These are phyloP conservation scores for Didymella sp. DNA, from an alignment of 2,329 filamentous ascomycete genomes.

Conservation along the genomic window DNA sequence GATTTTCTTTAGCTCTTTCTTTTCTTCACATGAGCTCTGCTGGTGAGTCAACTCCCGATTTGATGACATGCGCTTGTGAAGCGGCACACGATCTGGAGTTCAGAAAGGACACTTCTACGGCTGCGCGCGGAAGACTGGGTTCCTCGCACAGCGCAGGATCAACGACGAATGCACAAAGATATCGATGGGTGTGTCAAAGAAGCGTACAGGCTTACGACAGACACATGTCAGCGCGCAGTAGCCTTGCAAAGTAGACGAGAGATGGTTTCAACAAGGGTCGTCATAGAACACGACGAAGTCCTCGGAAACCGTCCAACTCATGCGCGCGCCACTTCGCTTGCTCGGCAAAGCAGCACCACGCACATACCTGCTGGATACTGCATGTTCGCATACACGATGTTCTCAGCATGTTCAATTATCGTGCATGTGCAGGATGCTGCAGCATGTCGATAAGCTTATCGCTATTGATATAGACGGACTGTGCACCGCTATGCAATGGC, in stretches of 20 bases:
- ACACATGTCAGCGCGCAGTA: slow-evolving; percentile 7
- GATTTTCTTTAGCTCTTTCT: slow-evolving; percentile 4
- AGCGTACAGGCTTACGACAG: not conserved
- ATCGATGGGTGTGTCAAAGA: not conserved
- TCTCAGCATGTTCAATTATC: slow-evolving; percentile 2
- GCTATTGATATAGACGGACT: not conserved
- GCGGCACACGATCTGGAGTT: not conserved
- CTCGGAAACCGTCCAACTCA: not conserved
- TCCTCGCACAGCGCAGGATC: not conserved
- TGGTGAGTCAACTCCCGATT: slow-evolving; percentile 8
- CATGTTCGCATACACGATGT: not conserved
- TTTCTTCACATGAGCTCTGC: not conserved
- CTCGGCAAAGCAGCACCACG: slow-evolving; percentile 12
- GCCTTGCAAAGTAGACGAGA: not conserved
- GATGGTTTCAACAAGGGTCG: not conserved
- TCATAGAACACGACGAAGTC: not conserved
- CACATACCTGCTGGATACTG: not conserved
- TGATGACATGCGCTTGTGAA: not conserved
- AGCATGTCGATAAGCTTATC: slow-evolving; percentile 8
- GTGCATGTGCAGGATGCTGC: slow-evolving; percentile 14
- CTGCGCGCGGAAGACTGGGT: not conserved
- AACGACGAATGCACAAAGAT: not conserved
- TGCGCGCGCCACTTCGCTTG: slow-evolving; percentile 6
- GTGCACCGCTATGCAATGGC: slow-evolving; percentile 1
- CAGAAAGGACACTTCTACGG: not conserved